phyloP scores from a whole-genome alignment of 345 rosid genomes.

The Pseudoturritis turrita region DNA sequence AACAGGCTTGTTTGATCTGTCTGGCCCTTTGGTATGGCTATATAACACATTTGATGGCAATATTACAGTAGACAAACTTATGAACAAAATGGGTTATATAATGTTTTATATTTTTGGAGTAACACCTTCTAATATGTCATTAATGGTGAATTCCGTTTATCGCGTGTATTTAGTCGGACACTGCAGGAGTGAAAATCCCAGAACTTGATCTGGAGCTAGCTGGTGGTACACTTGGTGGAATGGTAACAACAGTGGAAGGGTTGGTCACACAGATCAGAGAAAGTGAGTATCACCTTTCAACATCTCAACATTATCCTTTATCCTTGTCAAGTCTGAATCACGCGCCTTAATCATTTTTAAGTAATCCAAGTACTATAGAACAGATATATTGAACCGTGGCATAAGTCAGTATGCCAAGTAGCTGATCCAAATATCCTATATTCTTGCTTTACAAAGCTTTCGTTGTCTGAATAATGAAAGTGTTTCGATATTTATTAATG shows the following conservation, averaged over 20 bases:
- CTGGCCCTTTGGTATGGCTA: not conserved
- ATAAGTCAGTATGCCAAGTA: not conserved
- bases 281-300: conserved; percentile 51
- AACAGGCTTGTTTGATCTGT: not conserved
- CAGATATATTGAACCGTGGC: not conserved
- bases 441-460: not conserved
- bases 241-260: conserved; percentile 93
- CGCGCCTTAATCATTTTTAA: not conserved
- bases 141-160: not conserved
- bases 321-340: not conserved
- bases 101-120: not conserved
- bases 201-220: conserved; percentile 87
- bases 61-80: not conserved
- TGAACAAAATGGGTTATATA: not conserved
- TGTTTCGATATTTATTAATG: not conserved
- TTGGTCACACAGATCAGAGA: conserved; percentile 85
- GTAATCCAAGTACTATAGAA: not conserved
- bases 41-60: not conserved
- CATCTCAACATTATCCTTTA: not conserved
- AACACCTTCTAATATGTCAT: not conserved
- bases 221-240: conserved; percentile 88
- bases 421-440: not conserved
- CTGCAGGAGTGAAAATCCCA: conserved; percentile 72
- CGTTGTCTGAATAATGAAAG: not conserved
- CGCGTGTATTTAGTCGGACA: conserved; percentile 65